Conservation (phyloP, 352 stramenopile genomes). For the Phytophthora quininea region DNA sequence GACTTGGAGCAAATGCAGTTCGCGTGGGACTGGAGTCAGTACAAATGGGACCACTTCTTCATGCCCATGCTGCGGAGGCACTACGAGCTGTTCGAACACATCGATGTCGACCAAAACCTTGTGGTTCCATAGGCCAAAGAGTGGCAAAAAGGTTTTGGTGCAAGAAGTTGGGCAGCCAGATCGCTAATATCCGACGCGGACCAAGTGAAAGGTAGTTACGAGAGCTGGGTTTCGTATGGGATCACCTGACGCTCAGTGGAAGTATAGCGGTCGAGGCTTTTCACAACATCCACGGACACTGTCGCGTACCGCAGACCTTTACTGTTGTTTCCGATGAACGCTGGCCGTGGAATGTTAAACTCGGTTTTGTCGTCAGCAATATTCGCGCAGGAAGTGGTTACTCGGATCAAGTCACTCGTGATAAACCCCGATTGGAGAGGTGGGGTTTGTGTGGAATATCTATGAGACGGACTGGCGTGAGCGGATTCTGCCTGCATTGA, state of each 20-base stretch:
- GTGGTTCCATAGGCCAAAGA: slow-evolving; percentile 19
- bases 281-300: slow-evolving; percentile 8
- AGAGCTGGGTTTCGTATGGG: neutral
- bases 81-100: slow-evolving; percentile 18
- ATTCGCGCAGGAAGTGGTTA: slow-evolving; percentile 10
- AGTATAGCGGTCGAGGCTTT: slow-evolving; percentile 11
- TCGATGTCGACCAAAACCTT: slow-evolving; percentile 68
- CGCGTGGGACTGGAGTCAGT: slow-evolving; percentile 7
- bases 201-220: neutral
- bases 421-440: slow-evolving; percentile 6
- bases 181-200: slow-evolving; percentile 45
- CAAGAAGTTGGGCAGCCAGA: slow-evolving; percentile 37
- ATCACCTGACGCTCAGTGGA: no score
- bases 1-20: slow-evolving; percentile 18
- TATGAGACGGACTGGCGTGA: slow-evolving; percentile 11
- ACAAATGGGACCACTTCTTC: slow-evolving; percentile 17
- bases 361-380: slow-evolving; percentile 14
- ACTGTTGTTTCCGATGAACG: neutral
- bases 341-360: neutral
- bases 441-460: slow-evolving; percentile 21
- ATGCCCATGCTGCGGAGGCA: slow-evolving; percentile 8
- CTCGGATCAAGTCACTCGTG: slow-evolving; percentile 11
- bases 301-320: neutral
- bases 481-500: slow-evolving; percentile 9
- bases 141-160: slow-evolving; percentile 44